Conservation (phyloP, 1,284 basidiomycete genomes). For the Sporisorium iseilematis-ciliati region DNA sequence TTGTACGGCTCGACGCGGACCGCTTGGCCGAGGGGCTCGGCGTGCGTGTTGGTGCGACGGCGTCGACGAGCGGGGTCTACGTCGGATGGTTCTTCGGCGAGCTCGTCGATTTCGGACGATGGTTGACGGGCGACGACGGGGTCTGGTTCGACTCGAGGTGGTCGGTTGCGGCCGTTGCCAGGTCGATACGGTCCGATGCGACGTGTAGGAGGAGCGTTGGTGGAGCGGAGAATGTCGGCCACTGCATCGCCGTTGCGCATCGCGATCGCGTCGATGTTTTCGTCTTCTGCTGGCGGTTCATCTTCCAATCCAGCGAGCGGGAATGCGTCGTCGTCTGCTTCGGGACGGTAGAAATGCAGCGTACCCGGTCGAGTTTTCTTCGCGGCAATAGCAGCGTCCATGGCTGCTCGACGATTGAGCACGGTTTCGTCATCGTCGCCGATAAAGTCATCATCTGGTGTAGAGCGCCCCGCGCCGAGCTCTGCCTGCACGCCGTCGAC, state of each 20-base stretch:
- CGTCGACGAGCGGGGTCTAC: not conserved
- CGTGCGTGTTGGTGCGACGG: conserved; percentile 14
- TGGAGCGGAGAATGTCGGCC: conserved; percentile 15
- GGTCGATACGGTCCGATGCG: conserved; percentile 48
- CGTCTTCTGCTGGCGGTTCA: conserved; percentile 11
- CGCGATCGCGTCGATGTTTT: conserved; percentile 32
- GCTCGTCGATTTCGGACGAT: conserved; percentile 36
- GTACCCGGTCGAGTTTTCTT: conserved; percentile 33
- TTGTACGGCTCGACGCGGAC: conserved; percentile 46
- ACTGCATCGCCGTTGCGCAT: conserved; percentile 28
- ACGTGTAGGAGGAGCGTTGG: conserved; percentile 14
- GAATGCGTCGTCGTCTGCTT: conserved; percentile 23
- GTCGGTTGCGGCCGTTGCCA: not conserved
- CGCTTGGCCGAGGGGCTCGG: conserved; percentile 24
- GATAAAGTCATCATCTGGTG: conserved; percentile 33
- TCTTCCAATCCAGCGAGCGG: conserved; percentile 17
- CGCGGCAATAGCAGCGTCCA: conserved; percentile 38
- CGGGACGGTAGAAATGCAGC: conserved; percentile 34
- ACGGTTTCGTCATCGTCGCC: conserved; percentile 41
- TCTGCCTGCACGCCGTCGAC: conserved; percentile 12
- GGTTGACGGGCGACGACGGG: conserved; percentile 10
- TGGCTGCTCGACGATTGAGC: conserved; percentile 27
- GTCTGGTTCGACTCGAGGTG: conserved; percentile 14
- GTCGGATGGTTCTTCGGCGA: conserved; percentile 16
- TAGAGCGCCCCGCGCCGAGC: conserved; percentile 19